These are phyloP conservation scores for Podospora pseudopauciseta DNA, from an alignment of 495 filamentous ascomycete genomes.

Conservation along the genomic window DNA sequence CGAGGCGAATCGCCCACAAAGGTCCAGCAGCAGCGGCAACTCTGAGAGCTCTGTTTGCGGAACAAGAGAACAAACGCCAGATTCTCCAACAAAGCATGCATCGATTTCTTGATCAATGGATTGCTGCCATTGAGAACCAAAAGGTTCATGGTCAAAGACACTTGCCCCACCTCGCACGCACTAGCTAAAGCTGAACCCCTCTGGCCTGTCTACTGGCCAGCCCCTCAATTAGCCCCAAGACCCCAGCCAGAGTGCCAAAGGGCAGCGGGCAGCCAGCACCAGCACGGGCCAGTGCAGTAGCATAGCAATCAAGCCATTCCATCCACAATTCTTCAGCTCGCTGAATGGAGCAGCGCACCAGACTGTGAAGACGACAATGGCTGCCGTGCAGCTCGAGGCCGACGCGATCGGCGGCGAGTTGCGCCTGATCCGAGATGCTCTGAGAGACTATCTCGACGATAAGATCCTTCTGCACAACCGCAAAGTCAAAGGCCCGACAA, in stretches of 20 bases:
- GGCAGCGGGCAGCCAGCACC: constrained; percentile 4
- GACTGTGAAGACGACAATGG: constrained; percentile 25
- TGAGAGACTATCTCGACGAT: constrained; percentile 25
- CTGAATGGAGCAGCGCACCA: background rate
- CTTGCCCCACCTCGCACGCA: background rate
- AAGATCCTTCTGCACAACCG: constrained; percentile 17
- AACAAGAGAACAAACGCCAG: background rate
- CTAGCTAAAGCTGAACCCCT: background rate
- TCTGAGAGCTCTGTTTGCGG: background rate
- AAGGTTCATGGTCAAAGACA: background rate
- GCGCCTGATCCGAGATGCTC: constrained; percentile 22
- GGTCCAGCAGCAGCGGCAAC: background rate
- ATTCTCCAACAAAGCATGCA: background rate
- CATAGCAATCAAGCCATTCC: constrained; percentile 2
- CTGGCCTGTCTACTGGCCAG: background rate
- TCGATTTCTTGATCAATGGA: background rate
- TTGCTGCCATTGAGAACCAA: background rate
- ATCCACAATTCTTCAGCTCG: background rate
- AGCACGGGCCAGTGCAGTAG: constrained; percentile 14
- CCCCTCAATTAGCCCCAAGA: constrained; percentile 7
- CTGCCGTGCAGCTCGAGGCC: constrained; percentile 25
- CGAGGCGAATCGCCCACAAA: background rate
- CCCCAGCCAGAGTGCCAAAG: background rate
- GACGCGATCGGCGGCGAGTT: constrained; percentile 28
- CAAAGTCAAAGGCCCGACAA: constrained; percentile 29